Conservation (phyloP, 2,329 filamentous ascomycete genomes). For the Scytalidium sp. region DNA sequence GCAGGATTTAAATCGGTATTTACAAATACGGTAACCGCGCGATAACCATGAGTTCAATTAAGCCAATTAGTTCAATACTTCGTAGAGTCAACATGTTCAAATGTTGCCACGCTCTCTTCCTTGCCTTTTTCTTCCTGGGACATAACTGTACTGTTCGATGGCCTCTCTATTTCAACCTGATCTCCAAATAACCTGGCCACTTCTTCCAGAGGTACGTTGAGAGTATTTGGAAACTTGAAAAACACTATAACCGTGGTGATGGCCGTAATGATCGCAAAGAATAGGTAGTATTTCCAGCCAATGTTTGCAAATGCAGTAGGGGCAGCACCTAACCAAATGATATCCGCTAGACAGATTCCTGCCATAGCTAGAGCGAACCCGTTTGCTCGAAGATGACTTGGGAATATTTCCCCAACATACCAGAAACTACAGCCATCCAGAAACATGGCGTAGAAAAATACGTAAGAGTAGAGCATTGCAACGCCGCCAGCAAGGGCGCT, state of each 20-base stretch:
- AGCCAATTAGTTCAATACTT: too few species aligned
- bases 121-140: too few species aligned
- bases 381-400: constrained; percentile 5
- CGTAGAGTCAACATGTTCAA: too few species aligned
- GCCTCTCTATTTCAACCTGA: too few species aligned
- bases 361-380: constrained; percentile 6
- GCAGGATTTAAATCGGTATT: too few species aligned
- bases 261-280: constrained; percentile 1
- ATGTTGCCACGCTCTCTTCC: too few species aligned
- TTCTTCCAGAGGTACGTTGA: constrained; percentile 3
- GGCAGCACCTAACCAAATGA: background rate
- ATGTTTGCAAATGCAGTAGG: constrained; percentile 3
- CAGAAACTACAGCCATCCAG: background rate
- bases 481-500: constrained; percentile 1
- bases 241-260: background rate
- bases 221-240: constrained; percentile 3
- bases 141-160: too few species aligned
- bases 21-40: too few species aligned
- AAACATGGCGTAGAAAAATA: background rate
- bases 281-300: constrained; percentile 7
- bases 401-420: constrained; percentile 6
- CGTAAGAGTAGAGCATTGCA: constrained; percentile 4
- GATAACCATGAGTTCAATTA: too few species aligned
- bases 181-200: constrained; percentile 1
- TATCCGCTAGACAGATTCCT: background rate